Evolutionary conservation across 2,329 filamentous ascomycete species (phyloP).

Genomic region (Monilinia laxa): DNA sequence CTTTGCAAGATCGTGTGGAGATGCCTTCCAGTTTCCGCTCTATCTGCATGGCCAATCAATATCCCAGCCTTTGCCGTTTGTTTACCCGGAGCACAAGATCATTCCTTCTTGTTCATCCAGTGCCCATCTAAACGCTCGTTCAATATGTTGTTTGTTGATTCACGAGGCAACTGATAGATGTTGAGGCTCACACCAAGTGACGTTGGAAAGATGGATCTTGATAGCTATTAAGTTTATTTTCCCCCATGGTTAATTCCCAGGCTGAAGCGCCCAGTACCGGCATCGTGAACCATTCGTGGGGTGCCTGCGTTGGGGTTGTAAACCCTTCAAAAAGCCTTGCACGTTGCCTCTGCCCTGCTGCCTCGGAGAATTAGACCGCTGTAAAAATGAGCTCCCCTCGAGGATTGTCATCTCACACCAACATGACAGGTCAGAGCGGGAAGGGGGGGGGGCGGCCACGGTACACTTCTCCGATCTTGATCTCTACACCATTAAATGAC

Average conservation of each 20-base stretch:
- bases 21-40: constrained; percentile 23
- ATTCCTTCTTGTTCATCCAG: background rate
- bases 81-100: constrained; percentile 17
- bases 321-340: constrained; percentile 27
- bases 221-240: constrained; percentile 25
- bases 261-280: constrained; percentile 28
- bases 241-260: constrained; percentile 32
- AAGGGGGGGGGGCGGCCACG: constrained; percentile 29
- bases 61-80: constrained; percentile 17
- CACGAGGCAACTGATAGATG: constrained; percentile 7
- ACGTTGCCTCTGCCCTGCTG: constrained; percentile 21
- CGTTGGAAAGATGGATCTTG: constrained; percentile 24
- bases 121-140: constrained; percentile 2
- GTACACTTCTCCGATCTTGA: constrained; percentile 29
- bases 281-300: constrained; percentile 38
- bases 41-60: constrained; percentile 15
- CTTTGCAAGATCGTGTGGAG: constrained; percentile 17
- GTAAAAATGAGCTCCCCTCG: constrained; percentile 33
- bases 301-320: constrained; percentile 25
- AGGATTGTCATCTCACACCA: constrained; percentile 32
- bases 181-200: constrained; percentile 21
- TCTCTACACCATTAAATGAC: constrained; percentile 7
- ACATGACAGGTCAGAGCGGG: constrained; percentile 31
- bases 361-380: constrained; percentile 32
- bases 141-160: background rate